These are phyloP conservation scores for Phaeomoniella chlamydospora DNA, from an alignment of 2,329 filamentous ascomycete species.

Conservation along the genomic window DNA sequence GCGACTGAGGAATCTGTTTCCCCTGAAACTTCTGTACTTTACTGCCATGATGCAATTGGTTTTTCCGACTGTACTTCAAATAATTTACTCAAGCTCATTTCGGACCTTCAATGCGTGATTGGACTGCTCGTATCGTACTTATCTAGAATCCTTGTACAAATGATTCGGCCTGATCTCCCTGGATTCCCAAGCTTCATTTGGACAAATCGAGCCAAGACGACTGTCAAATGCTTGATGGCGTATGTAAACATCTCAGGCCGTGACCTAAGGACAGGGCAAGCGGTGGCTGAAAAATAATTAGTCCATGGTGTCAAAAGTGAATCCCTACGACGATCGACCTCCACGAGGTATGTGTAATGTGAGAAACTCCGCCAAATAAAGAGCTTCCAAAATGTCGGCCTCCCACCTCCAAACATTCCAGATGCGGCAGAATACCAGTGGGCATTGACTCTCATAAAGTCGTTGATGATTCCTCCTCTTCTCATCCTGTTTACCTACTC, in stretches of 20 bases:
- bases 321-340: too few relatives aligned
- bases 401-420: too few relatives aligned
- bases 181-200: not conserved
- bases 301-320: too few relatives aligned
- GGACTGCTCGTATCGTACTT: conserved; percentile 11
- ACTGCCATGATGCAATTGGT: conserved; percentile 17
- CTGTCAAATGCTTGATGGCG: not conserved
- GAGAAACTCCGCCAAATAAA: too few relatives aligned
- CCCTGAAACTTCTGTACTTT: conserved; percentile 20
- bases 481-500: too few relatives aligned
- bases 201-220: not conserved
- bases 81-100: conserved; percentile 11
- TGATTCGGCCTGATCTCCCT: not conserved
- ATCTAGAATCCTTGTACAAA: not conserved
- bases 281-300: too few relatives aligned
- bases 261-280: too few relatives aligned
- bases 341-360: too few relatives aligned
- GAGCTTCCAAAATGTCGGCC: too few relatives aligned
- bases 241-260: not conserved
- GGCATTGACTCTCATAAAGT: too few relatives aligned
- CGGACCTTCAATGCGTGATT: conserved; percentile 1
- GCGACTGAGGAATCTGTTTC: conserved; percentile 24
- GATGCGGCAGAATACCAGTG: too few relatives aligned
- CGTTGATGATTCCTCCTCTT: too few relatives aligned
- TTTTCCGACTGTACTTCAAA: conserved; percentile 22